A percentile compares a stretch with the other conserved stretches of the same genome.
phyloP scores from a whole-genome alignment of 768 basidiomycete species.

The Hemileccinum rubropunctum region DNA sequence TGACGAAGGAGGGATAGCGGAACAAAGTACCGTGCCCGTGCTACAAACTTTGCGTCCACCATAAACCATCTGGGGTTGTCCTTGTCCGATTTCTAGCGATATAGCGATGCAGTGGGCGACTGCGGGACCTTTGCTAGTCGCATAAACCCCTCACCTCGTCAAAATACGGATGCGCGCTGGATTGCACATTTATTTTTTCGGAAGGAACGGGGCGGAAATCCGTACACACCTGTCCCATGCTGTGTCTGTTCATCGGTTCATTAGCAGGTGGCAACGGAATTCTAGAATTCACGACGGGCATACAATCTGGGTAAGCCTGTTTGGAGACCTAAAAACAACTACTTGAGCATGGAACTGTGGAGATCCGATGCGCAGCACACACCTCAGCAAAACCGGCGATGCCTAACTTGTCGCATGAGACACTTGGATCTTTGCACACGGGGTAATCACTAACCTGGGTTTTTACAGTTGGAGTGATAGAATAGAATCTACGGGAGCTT shows the following conservation, averaged over 20 bases:
- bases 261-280: conserved; percentile 7
- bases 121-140: neutral
- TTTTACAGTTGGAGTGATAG: conserved; percentile 87
- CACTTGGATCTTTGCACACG: neutral
- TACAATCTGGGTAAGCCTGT: conserved; percentile 90
- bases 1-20: conserved; percentile 71
- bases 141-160: conserved; percentile 51
- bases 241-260: conserved; percentile 52
- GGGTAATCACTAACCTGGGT: conserved; percentile 50
- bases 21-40: conserved; percentile 68
- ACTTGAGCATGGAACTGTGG: conserved; percentile 1
- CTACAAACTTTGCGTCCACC: conserved; percentile 73
- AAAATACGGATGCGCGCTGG: conserved; percentile 73
- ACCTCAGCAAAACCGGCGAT: conserved; percentile 84
- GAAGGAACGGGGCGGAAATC: neutral
- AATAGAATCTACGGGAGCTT: conserved; percentile 63
- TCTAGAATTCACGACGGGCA: conserved; percentile 27
- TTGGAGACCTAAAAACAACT: conserved; percentile 54
- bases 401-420: conserved; percentile 39
- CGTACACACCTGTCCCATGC: conserved; percentile 79
- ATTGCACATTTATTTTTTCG: conserved; percentile 8
- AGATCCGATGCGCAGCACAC: conserved; percentile 10
- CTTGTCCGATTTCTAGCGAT: conserved; percentile 68
- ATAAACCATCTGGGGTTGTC: conserved; percentile 88
- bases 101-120: neutral